Conservation (phyloP, 2,329 filamentous ascomycete species). For the Alternaria metachromatica region DNA sequence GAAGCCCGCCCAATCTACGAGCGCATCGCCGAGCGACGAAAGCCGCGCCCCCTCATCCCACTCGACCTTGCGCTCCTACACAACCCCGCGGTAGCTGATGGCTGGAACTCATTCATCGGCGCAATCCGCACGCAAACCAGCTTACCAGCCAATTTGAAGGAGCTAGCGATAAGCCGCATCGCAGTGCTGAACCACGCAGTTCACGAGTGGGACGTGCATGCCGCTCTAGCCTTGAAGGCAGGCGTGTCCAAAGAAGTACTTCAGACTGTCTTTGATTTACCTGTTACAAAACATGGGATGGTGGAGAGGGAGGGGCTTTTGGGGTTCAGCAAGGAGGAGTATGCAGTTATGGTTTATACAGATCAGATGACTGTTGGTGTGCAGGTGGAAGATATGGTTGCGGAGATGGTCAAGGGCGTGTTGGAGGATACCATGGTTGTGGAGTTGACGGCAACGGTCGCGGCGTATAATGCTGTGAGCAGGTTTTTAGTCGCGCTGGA, state of each 20-base stretch:
- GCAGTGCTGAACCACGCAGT: slow-evolving; percentile 81
- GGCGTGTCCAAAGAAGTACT: slow-evolving; percentile 68
- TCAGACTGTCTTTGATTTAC: slow-evolving; percentile 47
- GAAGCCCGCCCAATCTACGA: slow-evolving; percentile 58
- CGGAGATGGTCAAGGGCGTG: slow-evolving; percentile 64
- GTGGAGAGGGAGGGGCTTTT: slow-evolving; percentile 46
- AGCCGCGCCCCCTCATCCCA: slow-evolving; percentile 59
- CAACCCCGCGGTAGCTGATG: slow-evolving; percentile 62
- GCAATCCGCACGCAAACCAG: slow-evolving; percentile 63
- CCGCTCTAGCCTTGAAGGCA: slow-evolving; percentile 66
- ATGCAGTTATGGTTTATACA: slow-evolving; percentile 74
- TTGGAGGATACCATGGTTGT: slow-evolving; percentile 77
- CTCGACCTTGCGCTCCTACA: slow-evolving; percentile 64
- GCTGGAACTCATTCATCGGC: slow-evolving; percentile 66
- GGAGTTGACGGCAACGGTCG: slow-evolving; percentile 80
- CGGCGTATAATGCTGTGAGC: slow-evolving; percentile 84
- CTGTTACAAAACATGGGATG: slow-evolving; percentile 27
- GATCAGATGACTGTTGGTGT: slow-evolving; percentile 85
- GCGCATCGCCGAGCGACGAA: slow-evolving; percentile 60
- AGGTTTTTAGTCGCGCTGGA: slow-evolving; percentile 83
- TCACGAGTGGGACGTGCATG: slow-evolving; percentile 86
- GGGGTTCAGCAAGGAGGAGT: slow-evolving; percentile 55
- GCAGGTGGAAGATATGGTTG: slow-evolving; percentile 71
- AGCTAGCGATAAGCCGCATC: slow-evolving; percentile 82
- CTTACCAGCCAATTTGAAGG: slow-evolving; percentile 63